These are phyloP conservation scores for Phaeosphaeria sp. DNA, from an alignment of 2,329 filamentous ascomycete genomes.

Conservation along the genomic window DNA sequence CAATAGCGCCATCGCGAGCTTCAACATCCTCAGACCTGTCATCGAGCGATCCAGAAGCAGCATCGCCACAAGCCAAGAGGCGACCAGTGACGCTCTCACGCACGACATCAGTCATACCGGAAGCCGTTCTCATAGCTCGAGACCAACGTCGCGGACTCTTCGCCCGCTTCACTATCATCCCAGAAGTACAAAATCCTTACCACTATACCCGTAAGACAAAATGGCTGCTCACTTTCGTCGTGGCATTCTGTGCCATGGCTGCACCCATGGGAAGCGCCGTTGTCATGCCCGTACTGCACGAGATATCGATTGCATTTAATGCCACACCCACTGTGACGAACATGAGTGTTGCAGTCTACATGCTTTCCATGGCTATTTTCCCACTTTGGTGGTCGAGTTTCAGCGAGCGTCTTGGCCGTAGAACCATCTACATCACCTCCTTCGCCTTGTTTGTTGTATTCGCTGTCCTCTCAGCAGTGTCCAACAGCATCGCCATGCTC, in stretches of 20 bases:
- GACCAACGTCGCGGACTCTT: constrained; percentile 73
- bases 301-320: constrained; percentile 42
- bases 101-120: constrained; percentile 42
- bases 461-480: constrained; percentile 41
- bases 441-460: constrained; percentile 45
- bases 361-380: constrained; percentile 51
- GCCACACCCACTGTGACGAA: constrained; percentile 45
- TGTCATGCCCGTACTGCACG: constrained; percentile 65
- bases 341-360: constrained; percentile 50
- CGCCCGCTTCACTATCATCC: constrained; percentile 71
- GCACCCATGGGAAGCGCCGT: constrained; percentile 86
- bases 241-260: constrained; percentile 77
- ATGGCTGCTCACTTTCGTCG: constrained; percentile 81
- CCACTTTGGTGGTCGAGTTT: constrained; percentile 51
- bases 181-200: constrained; percentile 78
- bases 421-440: constrained; percentile 46
- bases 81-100: constrained; percentile 28
- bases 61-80: constrained; percentile 1
- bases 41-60: constrained; percentile 9
- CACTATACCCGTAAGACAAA: constrained; percentile 77
- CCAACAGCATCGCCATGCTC: constrained; percentile 46
- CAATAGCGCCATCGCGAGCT: constrained; percentile 29
- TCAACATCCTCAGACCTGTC: constrained; percentile 28
- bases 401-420: constrained; percentile 43
- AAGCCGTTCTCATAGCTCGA: constrained; percentile 58